A percentile compares a stretch with the other conserved stretches of the same genome.
Conservation (phyloP, 495 filamentous ascomycete genomes). For the Neohortaea acidophila region DNA sequence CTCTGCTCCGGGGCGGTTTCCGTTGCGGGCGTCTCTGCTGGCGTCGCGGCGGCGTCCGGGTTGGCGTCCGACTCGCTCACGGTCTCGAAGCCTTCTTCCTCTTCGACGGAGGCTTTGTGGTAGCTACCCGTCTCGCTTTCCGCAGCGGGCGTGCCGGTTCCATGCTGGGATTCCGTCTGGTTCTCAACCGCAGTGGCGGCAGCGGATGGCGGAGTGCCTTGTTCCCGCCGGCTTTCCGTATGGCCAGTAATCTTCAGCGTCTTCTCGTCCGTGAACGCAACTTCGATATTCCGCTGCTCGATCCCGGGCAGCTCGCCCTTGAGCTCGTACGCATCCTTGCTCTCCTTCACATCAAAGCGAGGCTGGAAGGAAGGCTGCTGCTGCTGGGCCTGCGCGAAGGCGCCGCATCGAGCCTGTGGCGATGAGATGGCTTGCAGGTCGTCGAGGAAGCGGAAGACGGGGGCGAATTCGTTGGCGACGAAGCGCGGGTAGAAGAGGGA, state of each 20-base stretch:
- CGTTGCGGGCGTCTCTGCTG: not conserved
- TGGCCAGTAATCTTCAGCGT: constrained; percentile 62
- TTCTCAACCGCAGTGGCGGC: constrained; percentile 23
- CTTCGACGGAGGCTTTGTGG: constrained; percentile 50
- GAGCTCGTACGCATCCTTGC: constrained; percentile 53
- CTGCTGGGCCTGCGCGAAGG: constrained; percentile 15
- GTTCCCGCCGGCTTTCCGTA: constrained; percentile 33
- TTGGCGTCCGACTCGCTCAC: constrained; percentile 17
- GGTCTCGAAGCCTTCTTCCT: constrained; percentile 27
- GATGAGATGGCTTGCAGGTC: constrained; percentile 32
- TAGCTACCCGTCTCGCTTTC: constrained; percentile 25
- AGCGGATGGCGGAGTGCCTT: constrained; percentile 31
- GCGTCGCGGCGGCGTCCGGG: constrained; percentile 4
- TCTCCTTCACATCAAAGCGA: constrained; percentile 69
- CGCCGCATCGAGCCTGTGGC: constrained; percentile 1
- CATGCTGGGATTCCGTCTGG: constrained; percentile 17
- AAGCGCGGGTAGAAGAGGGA: constrained; percentile 50
- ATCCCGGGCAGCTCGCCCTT: constrained; percentile 81
- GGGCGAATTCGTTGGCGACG: constrained; percentile 39
- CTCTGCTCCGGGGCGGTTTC: constrained; percentile 8
- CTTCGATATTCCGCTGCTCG: constrained; percentile 56
- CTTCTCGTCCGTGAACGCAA: constrained; percentile 70
- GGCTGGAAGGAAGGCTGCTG: constrained; percentile 57
- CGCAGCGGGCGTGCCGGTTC: constrained; percentile 19
- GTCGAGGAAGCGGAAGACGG: constrained; percentile 63